These are phyloP conservation scores for Magnusiomyces sp. DNA, from an alignment of 1,139 yeast species.

Conservation along the genomic window DNA sequence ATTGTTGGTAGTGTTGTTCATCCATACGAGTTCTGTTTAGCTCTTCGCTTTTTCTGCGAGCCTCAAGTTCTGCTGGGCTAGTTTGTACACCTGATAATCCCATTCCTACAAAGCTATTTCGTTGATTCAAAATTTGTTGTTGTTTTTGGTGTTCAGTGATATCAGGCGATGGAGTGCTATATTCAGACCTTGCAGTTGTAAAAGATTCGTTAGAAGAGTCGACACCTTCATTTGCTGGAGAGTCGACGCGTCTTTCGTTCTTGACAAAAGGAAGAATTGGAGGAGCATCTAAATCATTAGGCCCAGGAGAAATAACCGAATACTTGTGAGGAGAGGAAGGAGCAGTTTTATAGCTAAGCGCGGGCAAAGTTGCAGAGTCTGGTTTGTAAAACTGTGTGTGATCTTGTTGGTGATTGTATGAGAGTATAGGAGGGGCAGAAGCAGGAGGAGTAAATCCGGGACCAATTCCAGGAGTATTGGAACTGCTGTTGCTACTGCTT, in stretches of 20 bases:
- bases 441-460: neutral
- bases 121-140: neutral
- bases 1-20: too few relatives aligned
- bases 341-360: conserved; percentile 1
- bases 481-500: conserved; percentile 1
- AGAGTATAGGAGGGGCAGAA: neutral
- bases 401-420: neutral
- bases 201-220: conserved; percentile 8
- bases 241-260: neutral
- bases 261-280: conserved; percentile 7
- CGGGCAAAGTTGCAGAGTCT: conserved; percentile 1
- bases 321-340: conserved; percentile 7
- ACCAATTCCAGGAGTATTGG: conserved; percentile 5
- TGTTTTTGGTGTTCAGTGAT: neutral
- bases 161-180: neutral
- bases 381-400: neutral
- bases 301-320: neutral
- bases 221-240: conserved; percentile 8
- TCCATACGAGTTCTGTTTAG: too few relatives aligned
- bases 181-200: neutral
- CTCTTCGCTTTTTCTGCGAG: too few relatives aligned
- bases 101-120: conserved; percentile 1
- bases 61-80: neutral
- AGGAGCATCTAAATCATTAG: conserved; percentile 6
- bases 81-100: neutral